A percentile compares a stretch with the other conserved stretches of the same genome.
phyloP scores from a whole-genome alignment of 768 basidiomycete genomes.

The Wakefieldia striispora region DNA sequence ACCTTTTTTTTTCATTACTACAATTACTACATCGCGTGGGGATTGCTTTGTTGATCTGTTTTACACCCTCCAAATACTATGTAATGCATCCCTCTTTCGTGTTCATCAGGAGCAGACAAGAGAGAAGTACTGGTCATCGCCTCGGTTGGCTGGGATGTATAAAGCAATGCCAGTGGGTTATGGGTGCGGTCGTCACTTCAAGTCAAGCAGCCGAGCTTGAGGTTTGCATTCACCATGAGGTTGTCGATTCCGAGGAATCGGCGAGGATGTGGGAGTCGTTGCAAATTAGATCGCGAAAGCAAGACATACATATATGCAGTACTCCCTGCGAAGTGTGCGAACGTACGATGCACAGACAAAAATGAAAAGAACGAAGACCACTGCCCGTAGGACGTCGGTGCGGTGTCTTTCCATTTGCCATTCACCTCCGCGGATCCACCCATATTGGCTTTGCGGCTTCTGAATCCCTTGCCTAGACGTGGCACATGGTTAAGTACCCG shows the following conservation, averaged over 20 bases:
- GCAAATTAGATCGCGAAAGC: neutral
- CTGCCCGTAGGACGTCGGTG: too few species aligned
- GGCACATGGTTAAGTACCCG: neutral
- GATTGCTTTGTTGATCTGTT: neutral
- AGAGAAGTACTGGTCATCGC: neutral
- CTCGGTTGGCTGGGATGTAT: neutral
- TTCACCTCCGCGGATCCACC: conserved; percentile 27
- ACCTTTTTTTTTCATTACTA: neutral
- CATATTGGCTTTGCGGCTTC: conserved; percentile 34
- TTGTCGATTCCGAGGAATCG: neutral
- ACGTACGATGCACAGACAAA: too few species aligned
- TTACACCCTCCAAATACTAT: conserved; percentile 2
- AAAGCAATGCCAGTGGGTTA: neutral
- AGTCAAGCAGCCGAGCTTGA: too few species aligned
- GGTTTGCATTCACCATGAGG: too few species aligned
- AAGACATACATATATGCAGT: neutral
- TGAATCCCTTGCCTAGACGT: conserved; percentile 21
- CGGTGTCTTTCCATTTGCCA: neutral
- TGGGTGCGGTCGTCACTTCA: neutral
- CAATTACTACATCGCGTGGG: neutral
- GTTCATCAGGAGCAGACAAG: neutral
- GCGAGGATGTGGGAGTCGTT: neutral
- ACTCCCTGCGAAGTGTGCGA: neutral
- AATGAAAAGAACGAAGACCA: too few species aligned
- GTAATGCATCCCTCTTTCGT: neutral